Base-by-base conservation (phyloP, 176 grass and related monocot genomes). In the Oryza officinalis region DNA sequence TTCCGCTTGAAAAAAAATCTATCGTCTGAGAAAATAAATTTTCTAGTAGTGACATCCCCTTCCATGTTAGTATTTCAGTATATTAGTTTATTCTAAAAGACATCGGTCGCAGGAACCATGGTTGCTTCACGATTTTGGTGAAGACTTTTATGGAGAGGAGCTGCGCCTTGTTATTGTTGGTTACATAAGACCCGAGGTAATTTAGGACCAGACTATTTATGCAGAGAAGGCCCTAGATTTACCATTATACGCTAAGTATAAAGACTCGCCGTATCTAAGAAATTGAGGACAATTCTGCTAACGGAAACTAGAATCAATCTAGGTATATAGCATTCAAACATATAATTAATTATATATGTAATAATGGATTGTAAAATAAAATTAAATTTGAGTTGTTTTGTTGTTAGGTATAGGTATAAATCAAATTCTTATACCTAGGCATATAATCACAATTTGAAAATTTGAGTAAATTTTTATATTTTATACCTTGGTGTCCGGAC, bases 61-160 rank as follows among this genome's bases (percentile, higher is more conserved):
- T 86, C 35, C 6, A 82, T 83, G n/a, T 47, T 23, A 38, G 72
- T 50, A 45, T 2, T 45, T 45, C 12, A 45, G 12, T 66, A 4
- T 79, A 82, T 75, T 71, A 84, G 11, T 82, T 77, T 79, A 33
- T 26, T 89, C 67, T 88, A 68, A 90, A 14, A 8, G 5, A 11
- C 22, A 61, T 77, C 43, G 25, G 25, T 89, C 79, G 20, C 86
- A 96, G 96, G 96, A 99, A 87, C 91, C 96, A n/a, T 99, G 96
- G 93, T 65, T 99, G 89, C 91, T 99, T 86, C 91, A 99, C 87
- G 79, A 90, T 75, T 99, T 99, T 38, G 80, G 32, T 4, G 96
- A 94, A 76, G 89, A 96, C 75, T 96, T 99, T 15, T 99, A 99
- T 18, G 89, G 93, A 64, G 93, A 99, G 93, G 96, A 99, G 87